Evolutionary conservation across 2,329 filamentous ascomycete genomes (phyloP).

Genomic region (Aspergillus proliferans): DNA sequence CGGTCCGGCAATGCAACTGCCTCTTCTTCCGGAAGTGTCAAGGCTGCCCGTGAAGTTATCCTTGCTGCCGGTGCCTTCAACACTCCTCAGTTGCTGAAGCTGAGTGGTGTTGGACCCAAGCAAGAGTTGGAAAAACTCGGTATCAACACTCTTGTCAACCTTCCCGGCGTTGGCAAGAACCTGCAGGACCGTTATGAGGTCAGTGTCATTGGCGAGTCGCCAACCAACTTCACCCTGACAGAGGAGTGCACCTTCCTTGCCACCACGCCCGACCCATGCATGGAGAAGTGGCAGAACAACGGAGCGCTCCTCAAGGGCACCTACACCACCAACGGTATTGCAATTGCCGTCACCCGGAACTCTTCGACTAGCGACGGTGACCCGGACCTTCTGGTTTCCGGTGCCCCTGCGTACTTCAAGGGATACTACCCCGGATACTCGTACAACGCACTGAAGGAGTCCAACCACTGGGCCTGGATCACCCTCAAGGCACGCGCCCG

Average conservation of each 20-base stretch:
- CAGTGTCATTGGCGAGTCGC: constrained; percentile 42
- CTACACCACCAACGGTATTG: constrained; percentile 49
- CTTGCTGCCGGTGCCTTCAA: constrained; percentile 52
- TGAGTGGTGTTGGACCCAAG: constrained; percentile 54
- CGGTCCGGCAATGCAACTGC: constrained; percentile 17
- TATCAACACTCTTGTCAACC: constrained; percentile 49
- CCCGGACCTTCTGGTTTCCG: constrained; percentile 51
- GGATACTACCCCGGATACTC: constrained; percentile 44
- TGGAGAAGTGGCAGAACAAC: constrained; percentile 39
- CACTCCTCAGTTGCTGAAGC: constrained; percentile 57
- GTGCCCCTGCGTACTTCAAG: constrained; percentile 51
- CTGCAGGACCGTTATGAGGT: constrained; percentile 58
- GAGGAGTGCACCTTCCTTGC: constrained; percentile 24
- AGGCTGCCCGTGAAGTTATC: constrained; percentile 39
- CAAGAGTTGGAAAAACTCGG: constrained; percentile 46
- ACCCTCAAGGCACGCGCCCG: constrained; percentile 56
- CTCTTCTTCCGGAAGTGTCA: constrained; percentile 35
- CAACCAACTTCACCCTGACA: constrained; percentile 27
- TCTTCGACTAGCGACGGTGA: constrained; percentile 39
- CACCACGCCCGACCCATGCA: constrained; percentile 34
- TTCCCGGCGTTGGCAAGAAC: constrained; percentile 57
- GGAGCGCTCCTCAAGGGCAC: constrained; percentile 31
- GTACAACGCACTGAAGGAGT: constrained; percentile 34
- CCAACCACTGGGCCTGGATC: constrained; percentile 42
- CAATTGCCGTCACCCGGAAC: constrained; percentile 40